Evolutionary conservation across 1,284 basidiomycete species (phyloP).

Genomic region (Rhodofomes roseus): DNA sequence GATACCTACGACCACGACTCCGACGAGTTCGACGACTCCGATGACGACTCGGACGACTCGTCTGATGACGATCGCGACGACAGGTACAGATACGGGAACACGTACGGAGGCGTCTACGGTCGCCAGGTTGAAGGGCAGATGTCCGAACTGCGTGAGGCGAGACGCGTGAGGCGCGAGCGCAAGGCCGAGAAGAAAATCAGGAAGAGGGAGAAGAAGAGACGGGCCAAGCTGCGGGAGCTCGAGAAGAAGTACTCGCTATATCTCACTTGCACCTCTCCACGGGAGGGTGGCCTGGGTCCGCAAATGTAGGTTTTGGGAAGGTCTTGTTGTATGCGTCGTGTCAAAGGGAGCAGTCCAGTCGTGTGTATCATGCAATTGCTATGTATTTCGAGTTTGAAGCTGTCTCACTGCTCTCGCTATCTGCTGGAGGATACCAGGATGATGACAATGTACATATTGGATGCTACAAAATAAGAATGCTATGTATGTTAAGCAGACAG

Average conservation of each 20-base stretch:
- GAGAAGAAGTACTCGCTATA: slow-evolving; percentile 62
- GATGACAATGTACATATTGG: neutral
- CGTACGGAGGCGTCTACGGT: slow-evolving; percentile 35
- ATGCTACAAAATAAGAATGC: neutral
- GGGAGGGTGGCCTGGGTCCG: slow-evolving; percentile 15
- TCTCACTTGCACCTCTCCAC: slow-evolving; percentile 45
- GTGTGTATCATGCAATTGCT: neutral
- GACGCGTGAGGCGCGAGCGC: slow-evolving; percentile 45
- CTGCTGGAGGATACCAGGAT: neutral
- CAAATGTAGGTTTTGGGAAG: slow-evolving; percentile 3
- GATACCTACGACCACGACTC: slow-evolving; percentile 35
- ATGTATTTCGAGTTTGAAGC: neutral
- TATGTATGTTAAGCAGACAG: neutral
- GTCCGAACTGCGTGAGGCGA: slow-evolving; percentile 43
- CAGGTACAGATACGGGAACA: slow-evolving; percentile 29
- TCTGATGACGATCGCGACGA: slow-evolving; percentile 39
- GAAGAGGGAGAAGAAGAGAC: slow-evolving; percentile 58
- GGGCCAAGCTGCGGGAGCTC: slow-evolving; percentile 52
- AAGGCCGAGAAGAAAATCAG: slow-evolving; percentile 53
- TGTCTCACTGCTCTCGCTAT: neutral
- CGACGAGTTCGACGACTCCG: slow-evolving; percentile 29
- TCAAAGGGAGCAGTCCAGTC: neutral
- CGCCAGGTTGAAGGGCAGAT: slow-evolving; percentile 28
- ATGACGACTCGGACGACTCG: slow-evolving; percentile 28
- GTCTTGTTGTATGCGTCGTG: neutral